These are phyloP conservation scores for Paraphaeosphaeria sporulosa DNA, from an alignment of 2,329 filamentous ascomycete genomes.

Conservation along the genomic window DNA sequence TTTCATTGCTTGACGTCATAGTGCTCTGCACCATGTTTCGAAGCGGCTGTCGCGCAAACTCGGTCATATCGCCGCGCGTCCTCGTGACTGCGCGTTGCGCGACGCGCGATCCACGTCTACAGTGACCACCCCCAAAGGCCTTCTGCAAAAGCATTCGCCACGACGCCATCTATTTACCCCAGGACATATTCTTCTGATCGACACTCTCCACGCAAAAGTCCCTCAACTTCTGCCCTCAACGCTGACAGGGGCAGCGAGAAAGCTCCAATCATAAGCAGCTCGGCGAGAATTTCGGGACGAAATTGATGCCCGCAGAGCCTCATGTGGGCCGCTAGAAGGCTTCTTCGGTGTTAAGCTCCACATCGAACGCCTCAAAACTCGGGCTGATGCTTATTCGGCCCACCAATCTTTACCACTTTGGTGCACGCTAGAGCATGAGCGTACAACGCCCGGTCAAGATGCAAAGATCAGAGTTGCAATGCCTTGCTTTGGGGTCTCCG, in stretches of 20 bases:
- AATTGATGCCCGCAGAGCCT: conserved; percentile 32
- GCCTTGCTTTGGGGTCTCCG: conserved; percentile 35
- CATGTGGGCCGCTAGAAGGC: conserved; percentile 42
- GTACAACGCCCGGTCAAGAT: conserved; percentile 28
- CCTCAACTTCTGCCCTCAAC: background rate
- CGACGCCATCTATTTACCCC: background rate
- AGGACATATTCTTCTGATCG: background rate
- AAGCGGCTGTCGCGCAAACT: background rate
- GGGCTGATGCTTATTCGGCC: conserved; percentile 31
- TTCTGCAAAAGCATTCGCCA: background rate
- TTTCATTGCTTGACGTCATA: background rate
- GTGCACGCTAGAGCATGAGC: conserved; percentile 19
- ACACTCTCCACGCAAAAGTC: background rate
- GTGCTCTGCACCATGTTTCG: background rate
- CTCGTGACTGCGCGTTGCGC: background rate
- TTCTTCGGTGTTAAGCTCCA: conserved; percentile 34
- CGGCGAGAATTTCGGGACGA: conserved; percentile 27
- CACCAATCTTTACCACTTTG: conserved; percentile 26
- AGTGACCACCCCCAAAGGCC: background rate
- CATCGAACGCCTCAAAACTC: conserved; percentile 36
- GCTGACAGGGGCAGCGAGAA: background rate
- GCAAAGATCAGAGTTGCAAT: conserved; percentile 27
- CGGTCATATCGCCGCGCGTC: background rate
- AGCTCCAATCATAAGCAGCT: background rate
- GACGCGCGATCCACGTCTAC: background rate